phyloP scores from a whole-genome alignment of 164 flowering plant species.

The Amborella trichopoda region DNA sequence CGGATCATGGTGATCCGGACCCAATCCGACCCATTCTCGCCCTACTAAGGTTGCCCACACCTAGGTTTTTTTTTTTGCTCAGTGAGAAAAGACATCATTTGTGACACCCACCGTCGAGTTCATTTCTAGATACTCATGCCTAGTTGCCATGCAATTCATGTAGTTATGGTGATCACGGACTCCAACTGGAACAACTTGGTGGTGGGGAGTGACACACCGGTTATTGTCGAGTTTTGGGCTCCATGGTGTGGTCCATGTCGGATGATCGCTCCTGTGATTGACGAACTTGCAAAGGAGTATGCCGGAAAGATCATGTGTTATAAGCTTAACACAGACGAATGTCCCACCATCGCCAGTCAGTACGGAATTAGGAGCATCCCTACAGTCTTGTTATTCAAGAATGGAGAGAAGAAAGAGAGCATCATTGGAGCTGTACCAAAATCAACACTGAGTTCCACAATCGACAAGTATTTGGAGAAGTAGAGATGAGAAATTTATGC shows the following conservation, averaged over 20 bases:
- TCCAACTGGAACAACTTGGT: constrained; percentile 42
- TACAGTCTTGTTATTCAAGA: constrained; percentile 63
- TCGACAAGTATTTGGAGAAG: constrained; percentile 63
- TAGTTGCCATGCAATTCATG: constrained; percentile 4
- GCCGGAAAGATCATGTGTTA: constrained; percentile 48
- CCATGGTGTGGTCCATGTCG: constrained; percentile 96
- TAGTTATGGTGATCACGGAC: constrained; percentile 52
- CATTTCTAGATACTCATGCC: neutral
- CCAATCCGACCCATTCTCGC: neutral
- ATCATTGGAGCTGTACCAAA: constrained; percentile 79
- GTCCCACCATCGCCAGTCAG: constrained; percentile 44
- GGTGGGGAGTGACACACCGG: constrained; percentile 30
- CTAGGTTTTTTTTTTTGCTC: neutral
- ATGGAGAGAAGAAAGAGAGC: constrained; percentile 76
- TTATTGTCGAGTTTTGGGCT: constrained; percentile 79
- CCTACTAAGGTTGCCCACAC: neutral
- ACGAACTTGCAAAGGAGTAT: constrained; percentile 55
- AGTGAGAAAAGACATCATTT: neutral
- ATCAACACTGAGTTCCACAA: constrained; percentile 37
- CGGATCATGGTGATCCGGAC: neutral
- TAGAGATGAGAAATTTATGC: no score
- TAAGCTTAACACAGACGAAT: constrained; percentile 69
- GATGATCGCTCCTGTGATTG: constrained; percentile 64
- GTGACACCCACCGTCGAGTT: neutral
- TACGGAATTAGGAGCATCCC: constrained; percentile 75